A percentile compares a stretch with the other conserved stretches of the same genome.
Evolutionary conservation across 2,329 filamentous ascomycete species (phyloP).

Genomic region (Didymella keratinophila): DNA sequence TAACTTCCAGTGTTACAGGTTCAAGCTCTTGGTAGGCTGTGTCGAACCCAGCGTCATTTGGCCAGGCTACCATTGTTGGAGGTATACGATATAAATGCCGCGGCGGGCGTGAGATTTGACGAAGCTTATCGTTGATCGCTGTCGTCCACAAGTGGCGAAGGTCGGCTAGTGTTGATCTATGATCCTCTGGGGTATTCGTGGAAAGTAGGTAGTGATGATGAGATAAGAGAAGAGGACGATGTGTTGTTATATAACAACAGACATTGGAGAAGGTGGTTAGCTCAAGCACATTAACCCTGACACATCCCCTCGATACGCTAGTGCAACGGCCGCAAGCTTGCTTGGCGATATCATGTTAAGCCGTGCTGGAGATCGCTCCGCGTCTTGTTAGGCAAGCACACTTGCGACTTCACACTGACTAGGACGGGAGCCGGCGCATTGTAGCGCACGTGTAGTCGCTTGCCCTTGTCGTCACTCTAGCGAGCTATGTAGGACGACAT

Average conservation of each 20-base stretch:
- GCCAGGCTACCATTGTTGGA: constrained; percentile 37
- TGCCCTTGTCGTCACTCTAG: constrained; percentile 17
- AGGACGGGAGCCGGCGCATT: constrained; percentile 16
- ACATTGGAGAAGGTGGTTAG: neutral
- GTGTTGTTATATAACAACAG: neutral
- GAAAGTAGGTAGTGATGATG: neutral
- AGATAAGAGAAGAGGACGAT: neutral
- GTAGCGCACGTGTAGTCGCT: constrained; percentile 26
- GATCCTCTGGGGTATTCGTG: neutral
- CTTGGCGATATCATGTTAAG: neutral
- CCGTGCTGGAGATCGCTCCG: constrained; percentile 6
- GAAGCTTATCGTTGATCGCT: neutral
- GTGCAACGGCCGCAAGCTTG: constrained; percentile 18
- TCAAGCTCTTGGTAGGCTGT: constrained; percentile 70
- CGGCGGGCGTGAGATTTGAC: neutral
- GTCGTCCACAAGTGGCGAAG: neutral
- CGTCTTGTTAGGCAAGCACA: neutral
- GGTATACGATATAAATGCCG: neutral
- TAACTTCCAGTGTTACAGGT: constrained; percentile 69
- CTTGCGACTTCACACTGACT: neutral
- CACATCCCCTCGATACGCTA: constrained; percentile 5
- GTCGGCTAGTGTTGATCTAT: neutral
- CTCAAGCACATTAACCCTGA: neutral
- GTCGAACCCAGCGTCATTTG: constrained; percentile 61
- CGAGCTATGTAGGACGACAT: constrained; percentile 1